These are phyloP conservation scores for Rhodotorula paludigena DNA, from an alignment of 768 basidiomycete genomes.

Conservation along the genomic window DNA sequence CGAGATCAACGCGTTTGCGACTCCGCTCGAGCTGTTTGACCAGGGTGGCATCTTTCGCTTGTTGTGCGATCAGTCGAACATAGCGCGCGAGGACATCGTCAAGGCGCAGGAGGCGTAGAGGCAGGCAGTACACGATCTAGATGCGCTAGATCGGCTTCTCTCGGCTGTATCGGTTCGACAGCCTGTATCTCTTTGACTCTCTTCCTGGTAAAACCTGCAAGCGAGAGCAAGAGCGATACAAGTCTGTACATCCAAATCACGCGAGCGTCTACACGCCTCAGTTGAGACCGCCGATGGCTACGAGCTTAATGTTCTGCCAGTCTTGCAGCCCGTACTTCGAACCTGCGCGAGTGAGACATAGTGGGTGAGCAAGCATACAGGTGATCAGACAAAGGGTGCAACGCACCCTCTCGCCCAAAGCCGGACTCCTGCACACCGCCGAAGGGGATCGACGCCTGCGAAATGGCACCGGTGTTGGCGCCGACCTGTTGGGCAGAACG, in stretches of 20 bases:
- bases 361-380: neutral
- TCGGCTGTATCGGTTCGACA: too few species aligned
- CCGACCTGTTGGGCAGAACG: constrained; percentile 1
- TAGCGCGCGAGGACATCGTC: constrained; percentile 54
- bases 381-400: neutral
- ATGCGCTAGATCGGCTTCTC: neutral
- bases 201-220: too few species aligned
- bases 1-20: constrained; percentile 51
- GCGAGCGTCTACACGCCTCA: too few species aligned
- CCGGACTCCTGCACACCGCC: constrained; percentile 70
- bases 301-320: constrained; percentile 47
- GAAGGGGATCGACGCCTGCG: constrained; percentile 75
- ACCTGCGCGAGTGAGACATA: constrained; percentile 59
- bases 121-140: neutral
- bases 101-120: neutral
- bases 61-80: constrained; percentile 59
- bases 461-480: constrained; percentile 62
- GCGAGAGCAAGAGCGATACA: too few species aligned
- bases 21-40: constrained; percentile 55
- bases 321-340: constrained; percentile 78
- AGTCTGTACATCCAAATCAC: too few species aligned
- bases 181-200: too few species aligned
- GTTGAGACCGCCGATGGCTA: constrained; percentile 25
- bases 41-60: constrained; percentile 57
- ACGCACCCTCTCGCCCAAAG: constrained; percentile 52